These are phyloP conservation scores for Pisolithus sp. DNA, from an alignment of 768 basidiomycete species.

Conservation along the genomic window DNA sequence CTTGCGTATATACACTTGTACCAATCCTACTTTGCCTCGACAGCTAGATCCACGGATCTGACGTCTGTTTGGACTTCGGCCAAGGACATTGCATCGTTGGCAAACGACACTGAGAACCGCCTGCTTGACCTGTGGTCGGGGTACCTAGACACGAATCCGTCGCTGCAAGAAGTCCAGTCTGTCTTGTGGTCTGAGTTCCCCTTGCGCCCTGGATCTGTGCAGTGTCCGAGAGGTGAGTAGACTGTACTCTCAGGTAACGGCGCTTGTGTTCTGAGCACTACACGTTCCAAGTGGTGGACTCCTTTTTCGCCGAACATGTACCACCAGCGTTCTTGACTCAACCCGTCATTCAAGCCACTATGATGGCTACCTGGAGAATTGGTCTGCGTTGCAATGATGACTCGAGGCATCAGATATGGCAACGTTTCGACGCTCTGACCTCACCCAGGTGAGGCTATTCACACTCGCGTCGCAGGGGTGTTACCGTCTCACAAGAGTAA, in stretches of 20 bases:
- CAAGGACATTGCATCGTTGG: not conserved
- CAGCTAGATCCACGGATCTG: not conserved
- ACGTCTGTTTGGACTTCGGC: not conserved
- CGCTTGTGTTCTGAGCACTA: not conserved
- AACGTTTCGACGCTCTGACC: constrained; percentile 32
- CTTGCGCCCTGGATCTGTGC: constrained; percentile 17
- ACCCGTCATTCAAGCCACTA: constrained; percentile 33
- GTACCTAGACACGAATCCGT: constrained; percentile 38
- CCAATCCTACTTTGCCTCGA: not conserved
- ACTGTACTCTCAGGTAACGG: not conserved
- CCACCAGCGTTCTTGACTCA: constrained; percentile 36
- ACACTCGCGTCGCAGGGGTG: not conserved
- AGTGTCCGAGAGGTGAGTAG: not conserved
- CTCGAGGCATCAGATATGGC: constrained; percentile 5
- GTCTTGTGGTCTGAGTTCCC: constrained; percentile 45
- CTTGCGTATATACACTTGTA: constrained; percentile 5
- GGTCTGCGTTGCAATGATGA: constrained; percentile 14
- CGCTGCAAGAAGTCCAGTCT: constrained; percentile 37
- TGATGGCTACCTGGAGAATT: constrained; percentile 37
- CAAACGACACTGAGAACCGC: constrained; percentile 28
- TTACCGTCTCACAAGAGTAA: not conserved
- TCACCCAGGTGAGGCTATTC: constrained; percentile 39
- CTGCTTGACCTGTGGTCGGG: constrained; percentile 33
- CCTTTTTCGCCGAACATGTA: constrained; percentile 27
- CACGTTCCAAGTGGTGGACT: constrained; percentile 20